These are phyloP conservation scores for Beta vulgaris DNA, from an alignment of 148 eudicot genomes.

Conservation along the genomic window DNA sequence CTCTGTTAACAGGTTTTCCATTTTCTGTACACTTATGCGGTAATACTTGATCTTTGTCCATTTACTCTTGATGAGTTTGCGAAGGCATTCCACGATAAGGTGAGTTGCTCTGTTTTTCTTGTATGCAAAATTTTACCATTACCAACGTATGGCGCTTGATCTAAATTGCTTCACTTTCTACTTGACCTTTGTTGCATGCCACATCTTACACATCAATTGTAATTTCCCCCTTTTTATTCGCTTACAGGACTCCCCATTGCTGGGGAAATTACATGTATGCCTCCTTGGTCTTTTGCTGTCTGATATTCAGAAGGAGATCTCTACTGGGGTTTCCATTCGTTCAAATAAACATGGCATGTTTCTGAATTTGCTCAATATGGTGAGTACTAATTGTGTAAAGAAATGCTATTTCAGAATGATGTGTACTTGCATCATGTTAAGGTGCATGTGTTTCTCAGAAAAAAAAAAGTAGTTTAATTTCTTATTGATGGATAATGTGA, in stretches of 20 bases:
- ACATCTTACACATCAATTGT: neutral
- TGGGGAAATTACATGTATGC: slow-evolving; percentile 72
- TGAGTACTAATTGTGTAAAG: slow-evolving; percentile 35
- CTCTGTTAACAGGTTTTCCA: slow-evolving; percentile 63
- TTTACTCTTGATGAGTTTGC: slow-evolving; percentile 87
- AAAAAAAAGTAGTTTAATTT: slow-evolving; percentile 1
- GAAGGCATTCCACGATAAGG: slow-evolving; percentile 79
- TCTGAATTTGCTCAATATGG: slow-evolving; percentile 60
- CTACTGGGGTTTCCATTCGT: slow-evolving; percentile 38
- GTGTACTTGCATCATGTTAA: neutral
- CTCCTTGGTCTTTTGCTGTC: slow-evolving; percentile 65
- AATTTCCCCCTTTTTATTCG: slow-evolving; percentile 13
- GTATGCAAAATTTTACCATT: neutral
- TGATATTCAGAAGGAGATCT: slow-evolving; percentile 66
- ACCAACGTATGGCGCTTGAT: slow-evolving; percentile 5
- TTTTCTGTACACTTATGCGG: slow-evolving; percentile 80
- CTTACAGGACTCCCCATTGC: slow-evolving; percentile 71
- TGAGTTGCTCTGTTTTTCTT: slow-evolving; percentile 29
- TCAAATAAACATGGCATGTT: slow-evolving; percentile 69
- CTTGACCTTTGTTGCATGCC: neutral
- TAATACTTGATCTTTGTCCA: slow-evolving; percentile 46
- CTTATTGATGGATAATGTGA: slow-evolving; percentile 20
- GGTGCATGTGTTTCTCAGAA: neutral
- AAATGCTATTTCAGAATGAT: slow-evolving; percentile 8
- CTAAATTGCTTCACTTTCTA: neutral